Evolutionary conservation across 1,139 yeast genomes (phyloP).

Genomic region (Suhomyces anneliseae): DNA sequence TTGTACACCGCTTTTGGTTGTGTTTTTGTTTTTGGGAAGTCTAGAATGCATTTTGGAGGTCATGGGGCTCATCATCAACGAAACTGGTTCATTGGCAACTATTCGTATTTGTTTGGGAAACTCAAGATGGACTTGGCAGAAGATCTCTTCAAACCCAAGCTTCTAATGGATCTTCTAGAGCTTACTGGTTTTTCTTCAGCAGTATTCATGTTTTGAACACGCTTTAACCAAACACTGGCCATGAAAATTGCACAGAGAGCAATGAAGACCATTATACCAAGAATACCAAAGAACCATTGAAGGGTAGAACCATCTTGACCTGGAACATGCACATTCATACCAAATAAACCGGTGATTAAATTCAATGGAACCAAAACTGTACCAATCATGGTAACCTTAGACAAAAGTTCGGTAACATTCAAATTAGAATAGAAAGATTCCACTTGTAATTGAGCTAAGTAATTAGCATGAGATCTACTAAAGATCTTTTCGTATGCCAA

Average conservation of each 20-base stretch:
- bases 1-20: too few species aligned
- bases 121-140: conserved; percentile 43
- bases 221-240: conserved; percentile 40
- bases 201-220: conserved; percentile 12
- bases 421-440: conserved; percentile 86
- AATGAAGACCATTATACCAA: conserved; percentile 38
- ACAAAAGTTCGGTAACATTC: conserved; percentile 80
- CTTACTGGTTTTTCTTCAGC: conserved; percentile 12
- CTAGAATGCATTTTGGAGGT: too few species aligned
- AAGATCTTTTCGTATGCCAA: conserved; percentile 89
- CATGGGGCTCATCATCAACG: too few species aligned
- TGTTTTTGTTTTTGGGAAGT: too few species aligned
- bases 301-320: conserved; percentile 51
- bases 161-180: conserved; percentile 41
- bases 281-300: conserved; percentile 42
- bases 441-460: conserved; percentile 90
- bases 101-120: conserved; percentile 41
- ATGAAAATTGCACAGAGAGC: conserved; percentile 31
- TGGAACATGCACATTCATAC: conserved; percentile 93
- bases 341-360: conserved; percentile 87
- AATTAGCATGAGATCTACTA: conserved; percentile 87
- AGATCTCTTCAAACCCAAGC: conserved; percentile 42
- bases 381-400: conserved; percentile 88
- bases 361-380: conserved; percentile 89
- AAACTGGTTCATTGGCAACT: conserved; percentile 1